A percentile compares a stretch with the other conserved stretches of the same genome.
Conservation (phyloP, 495 filamentous ascomycete species). For the Neurospora pannonica region DNA sequence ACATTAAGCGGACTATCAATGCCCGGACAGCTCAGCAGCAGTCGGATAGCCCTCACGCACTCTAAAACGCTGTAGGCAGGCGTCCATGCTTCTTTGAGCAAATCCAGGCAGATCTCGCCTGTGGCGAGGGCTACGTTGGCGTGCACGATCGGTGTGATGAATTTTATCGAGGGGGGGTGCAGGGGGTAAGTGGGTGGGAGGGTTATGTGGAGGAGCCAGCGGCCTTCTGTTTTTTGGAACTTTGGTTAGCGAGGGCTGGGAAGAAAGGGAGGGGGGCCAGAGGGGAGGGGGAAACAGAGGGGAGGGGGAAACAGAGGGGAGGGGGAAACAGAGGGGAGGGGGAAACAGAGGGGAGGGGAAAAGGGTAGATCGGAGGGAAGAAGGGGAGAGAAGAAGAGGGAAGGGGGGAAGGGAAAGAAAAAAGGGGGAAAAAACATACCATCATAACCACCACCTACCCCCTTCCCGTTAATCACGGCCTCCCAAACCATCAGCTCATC, state of each 20-base stretch:
- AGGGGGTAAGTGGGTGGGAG: conserved; percentile 75
- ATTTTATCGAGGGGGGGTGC: conserved; percentile 63
- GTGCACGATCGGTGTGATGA: conserved; percentile 75
- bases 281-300: neutral
- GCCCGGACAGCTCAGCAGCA: conserved; percentile 66
- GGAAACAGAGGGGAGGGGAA: neutral
- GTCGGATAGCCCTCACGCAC: conserved; percentile 67
- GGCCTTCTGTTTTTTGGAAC: conserved; percentile 48
- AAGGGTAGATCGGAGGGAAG: too few species aligned
- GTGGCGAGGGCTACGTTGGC: conserved; percentile 74
- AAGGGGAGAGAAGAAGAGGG: neutral
- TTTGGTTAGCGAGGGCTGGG: neutral
- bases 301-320: neutral
- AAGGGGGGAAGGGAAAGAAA: neutral
- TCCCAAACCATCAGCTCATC: conserved; percentile 67
- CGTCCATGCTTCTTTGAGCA: conserved; percentile 75
- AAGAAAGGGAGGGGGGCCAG: neutral
- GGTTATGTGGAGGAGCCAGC: conserved; percentile 70
- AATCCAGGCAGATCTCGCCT: conserved; percentile 88
- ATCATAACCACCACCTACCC: conserved; percentile 57
- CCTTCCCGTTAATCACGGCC: conserved; percentile 66
- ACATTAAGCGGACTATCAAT: conserved; percentile 82
- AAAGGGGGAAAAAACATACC: conserved; percentile 37
- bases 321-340: neutral
- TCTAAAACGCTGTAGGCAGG: conserved; percentile 72